Evolutionary conservation across 2,329 filamentous ascomycete species (phyloP).

Genomic region (Cryphonectria nitschkei): DNA sequence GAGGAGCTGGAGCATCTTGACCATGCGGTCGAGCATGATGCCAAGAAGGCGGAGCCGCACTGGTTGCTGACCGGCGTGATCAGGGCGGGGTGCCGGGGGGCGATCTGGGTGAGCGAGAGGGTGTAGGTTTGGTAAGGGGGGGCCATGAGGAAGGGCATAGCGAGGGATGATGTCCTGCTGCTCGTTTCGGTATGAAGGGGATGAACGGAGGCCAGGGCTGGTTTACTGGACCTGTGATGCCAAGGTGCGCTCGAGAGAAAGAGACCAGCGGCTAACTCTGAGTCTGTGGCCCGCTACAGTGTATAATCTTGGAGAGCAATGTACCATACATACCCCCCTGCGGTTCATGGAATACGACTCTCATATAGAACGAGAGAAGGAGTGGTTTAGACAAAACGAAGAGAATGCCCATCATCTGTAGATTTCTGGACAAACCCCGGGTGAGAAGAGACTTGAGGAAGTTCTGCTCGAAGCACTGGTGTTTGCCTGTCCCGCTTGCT

Average conservation of each 20-base stretch:
- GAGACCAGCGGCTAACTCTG: not conserved
- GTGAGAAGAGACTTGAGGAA: not conserved
- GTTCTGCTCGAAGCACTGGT: not conserved
- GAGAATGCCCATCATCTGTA: not conserved
- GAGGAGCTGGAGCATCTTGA: conserved; percentile 97
- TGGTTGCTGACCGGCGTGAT: conserved; percentile 87
- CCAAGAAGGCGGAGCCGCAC: conserved; percentile 86
- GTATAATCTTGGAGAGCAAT: not conserved
- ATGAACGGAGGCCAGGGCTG: not conserved
- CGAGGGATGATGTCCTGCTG: not conserved
- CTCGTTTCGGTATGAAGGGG: no score
- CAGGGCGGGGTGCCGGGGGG: conserved; percentile 84
- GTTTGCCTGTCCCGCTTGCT: not conserved
- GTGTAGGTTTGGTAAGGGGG: conserved; percentile 35
- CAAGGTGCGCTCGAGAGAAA: not conserved
- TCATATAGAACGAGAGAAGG: not conserved
- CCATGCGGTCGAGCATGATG: conserved; percentile 90
- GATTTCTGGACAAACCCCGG: not conserved
- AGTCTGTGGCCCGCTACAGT: not conserved
- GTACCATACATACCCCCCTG: not conserved
- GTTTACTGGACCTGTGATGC: not conserved
- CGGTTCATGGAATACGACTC: not conserved
- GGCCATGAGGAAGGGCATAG: not conserved
- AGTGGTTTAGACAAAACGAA: not conserved
- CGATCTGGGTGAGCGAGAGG: conserved; percentile 88